Percentiles rank a stretch among this genome's conserved stretches.
phyloP scores from a whole-genome alignment of 495 filamentous ascomycete genomes.

The Durotheca rogersii region DNA sequence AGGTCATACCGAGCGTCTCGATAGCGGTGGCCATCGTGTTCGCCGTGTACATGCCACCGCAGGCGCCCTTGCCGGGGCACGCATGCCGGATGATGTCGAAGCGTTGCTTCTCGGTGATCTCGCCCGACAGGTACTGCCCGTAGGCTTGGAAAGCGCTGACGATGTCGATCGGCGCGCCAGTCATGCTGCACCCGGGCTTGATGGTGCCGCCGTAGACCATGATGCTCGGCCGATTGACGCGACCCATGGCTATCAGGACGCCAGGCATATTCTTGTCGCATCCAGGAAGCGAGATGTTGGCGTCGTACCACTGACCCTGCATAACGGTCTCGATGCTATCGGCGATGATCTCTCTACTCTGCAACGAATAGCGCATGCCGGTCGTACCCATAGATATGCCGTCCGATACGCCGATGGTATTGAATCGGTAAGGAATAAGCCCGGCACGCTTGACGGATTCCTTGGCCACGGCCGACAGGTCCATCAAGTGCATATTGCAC shows the following conservation, averaged over 20 bases:
- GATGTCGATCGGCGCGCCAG: slow-evolving; percentile 83
- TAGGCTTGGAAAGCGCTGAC: slow-evolving; percentile 98
- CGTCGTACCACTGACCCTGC: slow-evolving; percentile 99
- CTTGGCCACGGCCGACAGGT: slow-evolving; percentile 78
- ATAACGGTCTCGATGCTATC: slow-evolving; percentile 99
- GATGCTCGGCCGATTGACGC: slow-evolving; percentile 86
- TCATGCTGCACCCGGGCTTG: slow-evolving; percentile 79
- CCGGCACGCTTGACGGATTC: slow-evolving; percentile 81
- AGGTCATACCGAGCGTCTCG: slow-evolving; percentile 91
- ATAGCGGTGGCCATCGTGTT: slow-evolving; percentile 99
- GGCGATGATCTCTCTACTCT: slow-evolving; percentile 93
- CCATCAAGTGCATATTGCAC: slow-evolving; percentile 97
- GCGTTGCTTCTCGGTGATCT: slow-evolving; percentile 86
- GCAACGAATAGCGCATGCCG: slow-evolving; percentile 93
- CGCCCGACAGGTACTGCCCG: slow-evolving; percentile 87
- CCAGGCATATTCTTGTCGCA: slow-evolving; percentile 99
- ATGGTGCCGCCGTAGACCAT: slow-evolving; percentile 99
- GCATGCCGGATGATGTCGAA: slow-evolving; percentile 95
- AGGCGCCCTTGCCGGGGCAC: slow-evolving; percentile 90
- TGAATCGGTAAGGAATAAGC: slow-evolving; percentile 88
- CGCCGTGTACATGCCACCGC: slow-evolving; percentile 98
- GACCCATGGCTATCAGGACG: slow-evolving; percentile 95
- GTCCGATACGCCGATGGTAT: slow-evolving; percentile 93
- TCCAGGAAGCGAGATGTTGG: slow-evolving; percentile 95
- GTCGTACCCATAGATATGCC: slow-evolving; percentile 78